These are phyloP conservation scores for Pholiota adiposa DNA, from an alignment of 1,284 basidiomycete species.

Conservation along the genomic window DNA sequence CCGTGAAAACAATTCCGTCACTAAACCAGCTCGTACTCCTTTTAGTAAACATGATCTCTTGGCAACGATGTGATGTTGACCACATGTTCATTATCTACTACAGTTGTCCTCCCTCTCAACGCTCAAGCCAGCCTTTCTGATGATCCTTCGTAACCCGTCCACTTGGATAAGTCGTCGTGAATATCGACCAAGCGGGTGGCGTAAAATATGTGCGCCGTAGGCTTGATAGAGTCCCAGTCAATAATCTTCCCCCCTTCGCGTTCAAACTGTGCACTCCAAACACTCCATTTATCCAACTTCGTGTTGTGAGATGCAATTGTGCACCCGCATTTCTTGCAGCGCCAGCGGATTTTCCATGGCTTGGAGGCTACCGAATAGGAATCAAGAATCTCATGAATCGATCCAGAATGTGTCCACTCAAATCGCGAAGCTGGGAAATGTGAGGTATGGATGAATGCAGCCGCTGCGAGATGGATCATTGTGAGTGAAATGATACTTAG, in stretches of 20 bases:
- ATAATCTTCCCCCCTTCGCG: slow-evolving; percentile 50
- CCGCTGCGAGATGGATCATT: slow-evolving; percentile 39
- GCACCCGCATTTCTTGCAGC: slow-evolving; percentile 63
- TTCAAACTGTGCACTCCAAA: slow-evolving; percentile 59
- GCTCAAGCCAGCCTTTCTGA: slow-evolving; percentile 38
- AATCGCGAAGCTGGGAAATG: slow-evolving; percentile 56
- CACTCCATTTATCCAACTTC: slow-evolving; percentile 48
- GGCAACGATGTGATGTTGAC: not conserved
- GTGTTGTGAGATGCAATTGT: slow-evolving; percentile 54
- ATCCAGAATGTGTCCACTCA: slow-evolving; percentile 51
- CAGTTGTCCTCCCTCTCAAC: not conserved
- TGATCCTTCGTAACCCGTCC: slow-evolving; percentile 59
- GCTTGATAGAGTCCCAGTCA: slow-evolving; percentile 54
- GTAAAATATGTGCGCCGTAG: slow-evolving; percentile 68
- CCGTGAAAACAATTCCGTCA: slow-evolving; percentile 5
- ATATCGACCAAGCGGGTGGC: slow-evolving; percentile 62
- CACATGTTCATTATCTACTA: not conserved
- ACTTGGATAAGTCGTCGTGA: slow-evolving; percentile 57
- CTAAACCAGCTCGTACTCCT: slow-evolving; percentile 4
- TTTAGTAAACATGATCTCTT: slow-evolving; percentile 15
- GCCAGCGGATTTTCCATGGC: slow-evolving; percentile 59
- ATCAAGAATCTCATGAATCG: slow-evolving; percentile 42
- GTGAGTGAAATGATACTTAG: not conserved
- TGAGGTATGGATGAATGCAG: slow-evolving; percentile 63
- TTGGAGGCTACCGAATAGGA: slow-evolving; percentile 48